A percentile compares a stretch with the other conserved stretches of the same genome.
Conservation (phyloP, 2,329 filamentous ascomycete genomes). For the Helotiales sp. region DNA sequence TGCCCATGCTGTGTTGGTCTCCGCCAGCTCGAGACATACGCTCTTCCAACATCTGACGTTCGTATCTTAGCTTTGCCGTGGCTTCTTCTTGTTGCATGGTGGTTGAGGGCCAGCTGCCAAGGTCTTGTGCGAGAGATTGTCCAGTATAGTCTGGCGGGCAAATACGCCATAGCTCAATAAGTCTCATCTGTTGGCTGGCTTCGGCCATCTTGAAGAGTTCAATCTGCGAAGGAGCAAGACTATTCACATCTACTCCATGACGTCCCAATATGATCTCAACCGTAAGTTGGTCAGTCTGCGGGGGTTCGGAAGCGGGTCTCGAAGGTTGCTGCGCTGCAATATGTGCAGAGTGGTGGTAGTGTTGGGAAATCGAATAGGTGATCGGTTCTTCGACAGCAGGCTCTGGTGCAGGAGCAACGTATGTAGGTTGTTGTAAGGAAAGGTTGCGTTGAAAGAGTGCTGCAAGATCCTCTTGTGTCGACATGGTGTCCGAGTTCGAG, state of each 20-base stretch:
- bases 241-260: slow-evolving; percentile 68
- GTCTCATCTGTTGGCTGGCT: slow-evolving; percentile 67
- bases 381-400: slow-evolving; percentile 47
- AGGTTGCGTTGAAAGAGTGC: slow-evolving; percentile 76
- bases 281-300: slow-evolving; percentile 48
- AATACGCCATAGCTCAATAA: slow-evolving; percentile 84
- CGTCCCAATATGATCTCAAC: slow-evolving; percentile 60
- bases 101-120: slow-evolving; percentile 57
- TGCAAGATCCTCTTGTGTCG: slow-evolving; percentile 80
- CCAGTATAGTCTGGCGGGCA: slow-evolving; percentile 65
- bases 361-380: slow-evolving; percentile 74
- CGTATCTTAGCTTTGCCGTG: slow-evolving; percentile 59
- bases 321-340: slow-evolving; percentile 47
- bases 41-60: slow-evolving; percentile 47
- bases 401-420: slow-evolving; percentile 35
- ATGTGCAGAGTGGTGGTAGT: slow-evolving; percentile 82
- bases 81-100: slow-evolving; percentile 55
- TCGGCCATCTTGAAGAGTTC: slow-evolving; percentile 78
- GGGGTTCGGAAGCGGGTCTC: slow-evolving; percentile 52
- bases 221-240: slow-evolving; percentile 72
- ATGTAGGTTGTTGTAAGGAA: slow-evolving; percentile 50
- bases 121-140: slow-evolving; percentile 56
- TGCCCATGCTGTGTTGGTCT: slow-evolving; percentile 45
- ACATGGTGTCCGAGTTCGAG: slow-evolving; percentile 50
- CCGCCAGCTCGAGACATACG: slow-evolving; percentile 39